A percentile compares a stretch with the other conserved stretches of the same genome.
Evolutionary conservation across 2,329 filamentous ascomycete species (phyloP).

Genomic region (Whalleya microplaca): DNA sequence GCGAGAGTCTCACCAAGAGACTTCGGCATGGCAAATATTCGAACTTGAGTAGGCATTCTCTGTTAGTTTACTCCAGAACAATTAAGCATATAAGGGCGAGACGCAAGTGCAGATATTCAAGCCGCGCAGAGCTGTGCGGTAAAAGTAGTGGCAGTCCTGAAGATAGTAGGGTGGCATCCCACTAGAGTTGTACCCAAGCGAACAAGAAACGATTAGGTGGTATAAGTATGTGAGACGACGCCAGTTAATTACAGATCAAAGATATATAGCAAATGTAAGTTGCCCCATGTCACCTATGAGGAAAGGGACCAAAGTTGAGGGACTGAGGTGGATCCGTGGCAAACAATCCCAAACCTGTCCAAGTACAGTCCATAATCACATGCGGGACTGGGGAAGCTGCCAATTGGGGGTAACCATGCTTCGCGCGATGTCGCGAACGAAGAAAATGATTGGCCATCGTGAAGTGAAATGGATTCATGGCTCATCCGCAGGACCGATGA

Average conservation of each 20-base stretch:
- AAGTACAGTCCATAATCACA: conserved; percentile 32
- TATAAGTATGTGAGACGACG: conserved; percentile 10
- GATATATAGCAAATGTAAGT: conserved; percentile 16
- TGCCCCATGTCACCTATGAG: conserved; percentile 13
- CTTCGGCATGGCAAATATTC: conserved; percentile 72
- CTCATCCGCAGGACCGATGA: conserved; percentile 40
- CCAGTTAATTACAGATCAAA: conserved; percentile 2
- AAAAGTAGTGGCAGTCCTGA: conserved; percentile 92
- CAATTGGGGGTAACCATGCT: conserved; percentile 34
- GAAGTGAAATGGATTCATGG: conserved; percentile 26
- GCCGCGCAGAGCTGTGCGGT: conserved; percentile 84
- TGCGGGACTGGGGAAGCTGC: conserved; percentile 31
- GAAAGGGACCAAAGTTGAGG: conserved; percentile 8
- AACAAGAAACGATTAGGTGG: conserved; percentile 16
- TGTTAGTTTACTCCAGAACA: conserved; percentile 47
- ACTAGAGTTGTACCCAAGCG: conserved; percentile 40
- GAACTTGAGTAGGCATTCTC: conserved; percentile 66
- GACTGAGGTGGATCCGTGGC: conserved; percentile 23
- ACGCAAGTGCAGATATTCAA: conserved; percentile 80
- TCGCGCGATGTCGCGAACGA: conserved; percentile 25
- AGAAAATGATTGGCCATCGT: conserved; percentile 34
- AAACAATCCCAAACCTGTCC: conserved; percentile 23
- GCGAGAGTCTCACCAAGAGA: conserved; percentile 73
- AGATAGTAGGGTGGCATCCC: conserved; percentile 81
- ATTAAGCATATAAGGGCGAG: conserved; percentile 74